These are phyloP conservation scores for Suillus cothurnatus DNA, from an alignment of 768 basidiomycete genomes.

Conservation along the genomic window DNA sequence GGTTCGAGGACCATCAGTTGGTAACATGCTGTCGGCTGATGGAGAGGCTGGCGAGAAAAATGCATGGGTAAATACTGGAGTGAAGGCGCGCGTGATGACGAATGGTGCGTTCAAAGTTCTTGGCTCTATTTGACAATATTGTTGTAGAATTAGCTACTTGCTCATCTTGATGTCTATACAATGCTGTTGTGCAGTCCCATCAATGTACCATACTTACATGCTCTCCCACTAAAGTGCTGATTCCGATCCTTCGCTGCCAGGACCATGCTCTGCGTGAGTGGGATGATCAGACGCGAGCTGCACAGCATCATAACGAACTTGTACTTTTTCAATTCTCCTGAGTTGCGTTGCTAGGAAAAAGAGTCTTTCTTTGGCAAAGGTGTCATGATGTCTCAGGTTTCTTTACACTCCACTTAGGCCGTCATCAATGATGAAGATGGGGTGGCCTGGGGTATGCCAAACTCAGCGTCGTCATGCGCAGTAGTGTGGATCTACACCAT, in stretches of 20 bases:
- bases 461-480: background rate
- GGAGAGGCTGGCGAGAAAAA: slow-evolving; percentile 36
- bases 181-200: background rate
- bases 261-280: background rate
- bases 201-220: background rate
- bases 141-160: background rate
- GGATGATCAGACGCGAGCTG: background rate
- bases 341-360: background rate
- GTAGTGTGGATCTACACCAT: background rate
- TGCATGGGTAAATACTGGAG: slow-evolving; percentile 50
- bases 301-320: background rate
- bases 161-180: background rate
- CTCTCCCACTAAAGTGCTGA: slow-evolving; percentile 9
- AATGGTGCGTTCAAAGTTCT: slow-evolving; percentile 64
- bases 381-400: background rate
- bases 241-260: background rate
- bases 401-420: background rate
- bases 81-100: slow-evolving; percentile 52
- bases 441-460: background rate
- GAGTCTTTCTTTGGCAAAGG: background rate
- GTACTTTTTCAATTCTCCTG: background rate
- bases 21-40: slow-evolving; percentile 48
- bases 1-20: slow-evolving; percentile 76
- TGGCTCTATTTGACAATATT: slow-evolving; percentile 8
- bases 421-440: background rate